A percentile compares a stretch with the other conserved stretches of the same genome.
These are phyloP conservation scores for Backusella sp. DNA, from an alignment of 192 early-diverging fungal species.

Conservation along the genomic window DNA sequence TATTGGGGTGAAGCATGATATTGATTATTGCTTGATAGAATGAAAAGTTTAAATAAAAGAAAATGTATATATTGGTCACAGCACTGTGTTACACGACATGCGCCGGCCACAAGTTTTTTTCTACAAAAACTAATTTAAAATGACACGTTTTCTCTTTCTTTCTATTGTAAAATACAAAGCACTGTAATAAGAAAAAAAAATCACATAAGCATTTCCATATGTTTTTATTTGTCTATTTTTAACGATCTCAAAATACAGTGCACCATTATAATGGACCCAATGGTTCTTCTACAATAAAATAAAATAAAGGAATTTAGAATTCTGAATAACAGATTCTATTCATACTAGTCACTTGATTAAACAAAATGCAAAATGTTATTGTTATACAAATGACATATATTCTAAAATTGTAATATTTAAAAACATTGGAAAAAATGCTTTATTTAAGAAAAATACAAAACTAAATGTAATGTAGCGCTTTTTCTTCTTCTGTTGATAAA, in stretches of 20 bases:
- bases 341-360: background rate
- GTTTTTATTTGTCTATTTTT: background rate
- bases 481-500: no score
- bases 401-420: background rate
- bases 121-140: background rate
- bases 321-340: background rate
- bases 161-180: background rate
- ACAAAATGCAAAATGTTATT: background rate
- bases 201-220: background rate
- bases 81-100: background rate
- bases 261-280: no score
- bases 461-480: no score
- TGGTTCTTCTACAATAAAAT: no score
- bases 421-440: background rate
- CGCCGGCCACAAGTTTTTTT: background rate
- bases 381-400: background rate
- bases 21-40: no score
- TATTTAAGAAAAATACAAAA: background rate
- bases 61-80: background rate
- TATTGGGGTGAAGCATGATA: background rate
- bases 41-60: background rate
- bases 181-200: background rate
- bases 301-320: no score
- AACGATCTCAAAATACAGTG: background rate
- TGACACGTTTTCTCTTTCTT: background rate